Base-by-base conservation (phyloP, 306 rosid genomes). In the Acacia crassicarpa region DNA sequence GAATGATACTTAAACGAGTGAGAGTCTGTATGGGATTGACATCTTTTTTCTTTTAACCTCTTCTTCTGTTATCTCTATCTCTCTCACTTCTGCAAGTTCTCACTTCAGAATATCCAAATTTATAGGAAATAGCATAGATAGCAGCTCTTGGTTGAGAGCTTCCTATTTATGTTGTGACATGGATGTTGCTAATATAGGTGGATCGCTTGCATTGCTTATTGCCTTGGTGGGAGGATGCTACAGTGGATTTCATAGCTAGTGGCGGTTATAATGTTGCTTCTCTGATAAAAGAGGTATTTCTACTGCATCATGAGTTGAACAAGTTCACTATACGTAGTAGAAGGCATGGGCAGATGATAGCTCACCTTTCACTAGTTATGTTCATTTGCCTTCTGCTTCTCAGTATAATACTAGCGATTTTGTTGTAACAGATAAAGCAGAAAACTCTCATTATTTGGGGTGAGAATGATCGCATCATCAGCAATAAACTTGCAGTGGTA, bases 401-500 rank as follows among this genome's bases (percentile, higher is more conserved):
- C 3, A 49, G 33, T 59, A 74, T 58, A 54, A 69, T 40, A 49
- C 35, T 41, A 20, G 33, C 62, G 66, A 83, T 67, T 82, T 12
- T 70, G 56, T 78, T 78, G 80, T 16, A 73, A 61, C 83, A 91
- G 98, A 91, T 91, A 62, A 91, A 85, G 85, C 94, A 91, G 84
- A 90, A 85, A 85, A 81, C 92, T 9, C 93, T 90, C n/a, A 83
- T 93, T 85, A 88, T 93, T 72, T 91, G 97, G 97, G 98, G 98
- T 19, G 98, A 93, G 91, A 85, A 91, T 63, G 97, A 91, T 75
- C 90, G 80, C 69, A 84, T 91, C 43, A 79, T 93, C 84, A 88
- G 91, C 84, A 88, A 81, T 88, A 90, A 90, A 77, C 91, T 93
- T 90, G 98, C 82, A 81, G 90, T 88, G 97, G 97, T 93, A 66